Evolutionary conservation across 1,284 basidiomycete species (phyloP).

Genomic region (Vanrija pseudolonga): DNA sequence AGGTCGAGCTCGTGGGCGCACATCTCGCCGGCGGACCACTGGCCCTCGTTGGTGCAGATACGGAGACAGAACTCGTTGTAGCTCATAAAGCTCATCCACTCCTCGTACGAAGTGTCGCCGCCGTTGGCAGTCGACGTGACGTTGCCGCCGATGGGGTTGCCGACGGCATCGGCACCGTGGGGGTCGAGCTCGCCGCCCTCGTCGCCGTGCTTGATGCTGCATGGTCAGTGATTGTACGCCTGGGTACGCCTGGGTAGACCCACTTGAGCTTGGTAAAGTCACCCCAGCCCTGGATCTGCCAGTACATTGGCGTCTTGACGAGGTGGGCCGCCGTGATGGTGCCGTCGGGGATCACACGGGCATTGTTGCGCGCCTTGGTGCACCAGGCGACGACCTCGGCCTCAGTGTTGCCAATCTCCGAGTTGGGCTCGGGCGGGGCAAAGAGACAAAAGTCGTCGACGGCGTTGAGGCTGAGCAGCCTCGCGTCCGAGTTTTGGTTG

Average conservation of each 20-base stretch:
- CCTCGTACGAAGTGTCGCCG: constrained; percentile 53
- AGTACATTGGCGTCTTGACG: constrained; percentile 45
- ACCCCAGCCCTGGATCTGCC: constrained; percentile 53
- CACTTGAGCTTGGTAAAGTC: constrained; percentile 46
- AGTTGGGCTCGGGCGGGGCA: constrained; percentile 35
- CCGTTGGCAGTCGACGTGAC: constrained; percentile 54
- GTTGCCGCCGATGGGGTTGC: constrained; percentile 56
- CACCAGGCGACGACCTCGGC: constrained; percentile 40
- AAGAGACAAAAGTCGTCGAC: constrained; percentile 45
- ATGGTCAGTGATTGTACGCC: constrained; percentile 10
- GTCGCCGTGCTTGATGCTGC: constrained; percentile 46
- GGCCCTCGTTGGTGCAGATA: constrained; percentile 48
- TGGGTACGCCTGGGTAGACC: too few species aligned
- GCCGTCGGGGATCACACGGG: constrained; percentile 46
- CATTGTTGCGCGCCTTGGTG: constrained; percentile 31
- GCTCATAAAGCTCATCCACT: constrained; percentile 38
- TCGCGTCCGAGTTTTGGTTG: constrained; percentile 40
- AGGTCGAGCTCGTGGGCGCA: constrained; percentile 49
- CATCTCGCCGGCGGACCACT: constrained; percentile 29
- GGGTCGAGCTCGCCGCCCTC: constrained; percentile 54
- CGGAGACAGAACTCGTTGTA: constrained; percentile 50
- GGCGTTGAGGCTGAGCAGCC: constrained; percentile 39
- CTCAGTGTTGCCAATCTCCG: constrained; percentile 40
- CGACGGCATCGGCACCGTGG: constrained; percentile 51
- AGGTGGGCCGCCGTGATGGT: constrained; percentile 42